These are phyloP conservation scores for Exophiala bonariae DNA, from an alignment of 2,329 filamentous ascomycete species.

Conservation along the genomic window DNA sequence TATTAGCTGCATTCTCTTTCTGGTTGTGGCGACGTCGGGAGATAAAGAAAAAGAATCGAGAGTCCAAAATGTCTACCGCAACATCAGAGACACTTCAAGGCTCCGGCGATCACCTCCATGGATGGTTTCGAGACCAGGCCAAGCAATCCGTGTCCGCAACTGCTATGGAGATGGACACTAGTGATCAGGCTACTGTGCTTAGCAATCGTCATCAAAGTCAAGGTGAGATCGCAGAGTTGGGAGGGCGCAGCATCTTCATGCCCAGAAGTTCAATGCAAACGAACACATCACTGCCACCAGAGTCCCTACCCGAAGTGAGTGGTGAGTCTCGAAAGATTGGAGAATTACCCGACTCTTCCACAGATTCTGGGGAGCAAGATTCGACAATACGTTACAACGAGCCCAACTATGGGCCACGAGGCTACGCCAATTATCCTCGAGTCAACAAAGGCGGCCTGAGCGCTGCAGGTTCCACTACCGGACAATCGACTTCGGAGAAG, in stretches of 20 bases:
- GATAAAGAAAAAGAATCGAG: background rate
- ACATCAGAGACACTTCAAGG: background rate
- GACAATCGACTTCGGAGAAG: too few relatives aligned
- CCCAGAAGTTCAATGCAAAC: background rate
- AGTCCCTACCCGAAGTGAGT: slow-evolving; percentile 1
- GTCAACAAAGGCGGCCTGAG: background rate
- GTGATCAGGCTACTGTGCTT: background rate
- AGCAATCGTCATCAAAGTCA: too few relatives aligned
- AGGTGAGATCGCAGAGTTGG: background rate
- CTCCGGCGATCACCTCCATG: background rate
- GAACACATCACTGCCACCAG: background rate
- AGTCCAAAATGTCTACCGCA: background rate
- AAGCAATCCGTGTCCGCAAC: slow-evolving; percentile 1
- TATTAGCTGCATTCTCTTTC: slow-evolving; percentile 52
- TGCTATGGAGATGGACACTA: background rate
- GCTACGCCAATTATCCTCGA: background rate
- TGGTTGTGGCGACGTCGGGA: slow-evolving; percentile 51
- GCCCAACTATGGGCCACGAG: background rate
- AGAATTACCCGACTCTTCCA: slow-evolving; percentile 2
- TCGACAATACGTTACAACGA: background rate
- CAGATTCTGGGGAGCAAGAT: background rate
- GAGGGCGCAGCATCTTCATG: background rate
- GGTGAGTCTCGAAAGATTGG: background rate
- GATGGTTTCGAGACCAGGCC: background rate
- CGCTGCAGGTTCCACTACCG: background rate